phyloP scores from a whole-genome alignment of 1,284 basidiomycete genomes.

The Moesziomyces sp. region DNA sequence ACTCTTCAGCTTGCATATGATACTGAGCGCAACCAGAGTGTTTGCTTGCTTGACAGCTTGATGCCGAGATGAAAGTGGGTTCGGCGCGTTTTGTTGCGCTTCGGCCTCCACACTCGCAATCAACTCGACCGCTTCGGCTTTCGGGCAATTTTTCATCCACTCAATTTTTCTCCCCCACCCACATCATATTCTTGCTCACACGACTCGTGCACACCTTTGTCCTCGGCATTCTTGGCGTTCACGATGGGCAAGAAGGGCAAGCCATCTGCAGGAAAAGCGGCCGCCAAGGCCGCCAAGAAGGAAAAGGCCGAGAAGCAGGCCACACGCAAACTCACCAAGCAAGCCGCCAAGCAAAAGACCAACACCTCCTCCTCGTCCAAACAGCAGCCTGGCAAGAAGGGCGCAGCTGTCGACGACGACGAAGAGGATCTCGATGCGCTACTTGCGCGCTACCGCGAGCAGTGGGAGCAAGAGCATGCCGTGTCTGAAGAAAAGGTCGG shows the following conservation, averaged over 20 bases:
- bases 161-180: neutral
- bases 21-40: neutral
- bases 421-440: slow-evolving; percentile 66
- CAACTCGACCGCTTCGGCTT: neutral
- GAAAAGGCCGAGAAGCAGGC: slow-evolving; percentile 66
- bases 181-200: neutral
- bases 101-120: neutral
- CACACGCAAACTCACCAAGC: slow-evolving; percentile 59
- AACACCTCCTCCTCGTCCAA: slow-evolving; percentile 19
- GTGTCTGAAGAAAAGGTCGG: slow-evolving; percentile 60
- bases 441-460: slow-evolving; percentile 55
- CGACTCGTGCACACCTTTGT: neutral
- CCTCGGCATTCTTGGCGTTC: neutral
- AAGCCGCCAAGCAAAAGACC: slow-evolving; percentile 38
- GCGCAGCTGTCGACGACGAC: slow-evolving; percentile 45
- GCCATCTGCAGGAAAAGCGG: slow-evolving; percentile 59
- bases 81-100: neutral
- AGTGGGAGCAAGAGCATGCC: slow-evolving; percentile 63
- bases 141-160: neutral
- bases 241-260: slow-evolving; percentile 65
- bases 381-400: slow-evolving; percentile 50
- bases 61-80: neutral
- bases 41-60: neutral
- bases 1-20: neutral
- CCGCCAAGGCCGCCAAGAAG: slow-evolving; percentile 65